Percentiles rank a stretch among this genome's conserved stretches.
These are phyloP conservation scores for Vigna hirtella DNA, from an alignment of 306 rosid genomes.

Conservation along the genomic window DNA sequence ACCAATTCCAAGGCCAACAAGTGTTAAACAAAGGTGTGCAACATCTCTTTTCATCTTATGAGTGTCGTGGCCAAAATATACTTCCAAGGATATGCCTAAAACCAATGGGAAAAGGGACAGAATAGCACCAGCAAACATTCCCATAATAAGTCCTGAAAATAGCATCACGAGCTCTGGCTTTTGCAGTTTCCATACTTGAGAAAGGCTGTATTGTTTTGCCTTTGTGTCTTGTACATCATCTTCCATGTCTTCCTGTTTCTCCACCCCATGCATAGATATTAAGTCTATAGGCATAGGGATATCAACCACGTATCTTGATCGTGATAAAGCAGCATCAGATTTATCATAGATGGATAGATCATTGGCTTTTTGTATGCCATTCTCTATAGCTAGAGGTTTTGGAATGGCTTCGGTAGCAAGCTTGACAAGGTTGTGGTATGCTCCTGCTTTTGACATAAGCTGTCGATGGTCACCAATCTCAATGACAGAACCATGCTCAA, in stretches of 20 bases:
- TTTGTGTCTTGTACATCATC: conserved; percentile 47
- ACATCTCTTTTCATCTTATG: conserved; percentile 55
- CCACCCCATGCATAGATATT: conserved; percentile 46
- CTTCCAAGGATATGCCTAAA: conserved; percentile 69
- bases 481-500: conserved; percentile 69
- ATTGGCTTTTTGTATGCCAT: conserved; percentile 35
- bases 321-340: conserved; percentile 51
- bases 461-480: conserved; percentile 83
- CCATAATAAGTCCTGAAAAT: conserved; percentile 67
- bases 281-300: conserved; percentile 34
- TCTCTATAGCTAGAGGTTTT: conserved; percentile 45
- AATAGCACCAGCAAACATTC: conserved; percentile 81
- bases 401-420: conserved; percentile 72
- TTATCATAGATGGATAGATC: conserved; percentile 50
- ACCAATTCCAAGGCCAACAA: conserved; percentile 86
- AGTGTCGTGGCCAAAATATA: conserved; percentile 55
- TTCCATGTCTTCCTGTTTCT: conserved; percentile 46
- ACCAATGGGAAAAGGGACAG: conserved; percentile 75
- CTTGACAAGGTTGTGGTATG: conserved; percentile 76
- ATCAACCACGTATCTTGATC: conserved; percentile 40
- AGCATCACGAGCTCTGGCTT: conserved; percentile 69
- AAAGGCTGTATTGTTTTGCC: conserved; percentile 50
- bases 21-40: conserved; percentile 63
- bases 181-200: conserved; percentile 75
- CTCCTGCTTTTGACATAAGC: conserved; percentile 73